Evolutionary conservation across 2,329 filamentous ascomycete species (phyloP), one percentile per base, ranked within the genome.

Genomic region (Bipolaris sorokiniana): DNA sequence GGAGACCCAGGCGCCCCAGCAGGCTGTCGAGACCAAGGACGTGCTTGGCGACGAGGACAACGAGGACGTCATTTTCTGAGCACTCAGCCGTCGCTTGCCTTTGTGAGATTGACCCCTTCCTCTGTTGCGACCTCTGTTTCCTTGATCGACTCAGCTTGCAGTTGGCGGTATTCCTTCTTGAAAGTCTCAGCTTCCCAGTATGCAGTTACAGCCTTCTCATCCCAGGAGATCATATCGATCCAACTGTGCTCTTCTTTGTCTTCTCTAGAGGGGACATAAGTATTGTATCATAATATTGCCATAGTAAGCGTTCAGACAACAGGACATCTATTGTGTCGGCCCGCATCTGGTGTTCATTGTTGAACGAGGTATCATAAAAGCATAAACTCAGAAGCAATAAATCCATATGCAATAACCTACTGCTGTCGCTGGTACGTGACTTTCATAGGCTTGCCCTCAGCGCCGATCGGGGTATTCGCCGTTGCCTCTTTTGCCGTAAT

Each of bases 401-500:
- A 55, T 61, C 58, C 58, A 61, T 51, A 37, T 46, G 58, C 62
- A 69, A 61, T 59, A 56, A 68, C 64, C 65, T 76, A 96, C 81
- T 96, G 54, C 45, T 56, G 91, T 72, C 93, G 85, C 81, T 98
- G 95, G 83, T 96, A 99, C 13, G 95, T 97, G 63, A 99, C 93
- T 80, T 95, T 96, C 77, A 99, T 91, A 7, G 87, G 82, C 79
- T 92, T 91, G 65, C 85, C 85, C 44, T 87, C 87, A 16, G 87
- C 87, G 51, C 89, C 90, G 66, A 99, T 81, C 22, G 86, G 82
- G 86, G 95, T 93, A 20, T 92, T 92, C 11, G 91, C 89, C 31
- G 92, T 96, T 63, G 89, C 92, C 82, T 98, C 94, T 83, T 97
- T 98, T 16, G 95, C 95, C 52, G 88, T 89, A 69, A 97, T 97